A percentile compares a stretch with the other conserved stretches of the same genome.
These are phyloP conservation scores for Ascochyta fabae DNA, from an alignment of 2,329 filamentous ascomycete species.

Conservation along the genomic window DNA sequence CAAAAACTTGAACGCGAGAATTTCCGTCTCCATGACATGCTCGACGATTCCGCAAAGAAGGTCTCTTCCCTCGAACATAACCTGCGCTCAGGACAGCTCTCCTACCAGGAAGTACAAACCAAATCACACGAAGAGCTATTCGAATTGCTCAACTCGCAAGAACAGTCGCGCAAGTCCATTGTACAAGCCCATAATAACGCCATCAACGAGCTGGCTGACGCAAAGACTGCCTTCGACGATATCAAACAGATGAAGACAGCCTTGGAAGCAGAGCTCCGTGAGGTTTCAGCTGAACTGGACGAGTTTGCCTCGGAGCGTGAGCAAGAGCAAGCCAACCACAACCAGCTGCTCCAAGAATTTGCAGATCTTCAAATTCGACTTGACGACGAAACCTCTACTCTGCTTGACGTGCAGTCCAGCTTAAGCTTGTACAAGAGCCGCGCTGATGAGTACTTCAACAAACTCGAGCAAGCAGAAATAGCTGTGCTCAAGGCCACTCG, in stretches of 20 bases:
- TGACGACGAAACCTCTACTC: conserved; percentile 84
- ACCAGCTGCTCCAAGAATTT: conserved; percentile 88
- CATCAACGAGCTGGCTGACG: conserved; percentile 82
- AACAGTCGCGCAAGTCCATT: conserved; percentile 82
- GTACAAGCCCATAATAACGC: conserved; percentile 85
- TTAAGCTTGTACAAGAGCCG: conserved; percentile 88
- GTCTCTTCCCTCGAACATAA: conserved; percentile 87
- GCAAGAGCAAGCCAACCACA: conserved; percentile 85
- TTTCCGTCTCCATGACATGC: conserved; percentile 87
- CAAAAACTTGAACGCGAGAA: conserved; percentile 94
- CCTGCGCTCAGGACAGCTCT: conserved; percentile 84
- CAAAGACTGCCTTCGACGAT: conserved; percentile 86
- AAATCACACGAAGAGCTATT: conserved; percentile 94
- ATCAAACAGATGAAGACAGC: conserved; percentile 80
- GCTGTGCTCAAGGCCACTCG: conserved; percentile 89
- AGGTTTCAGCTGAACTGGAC: conserved; percentile 80
- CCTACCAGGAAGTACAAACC: conserved; percentile 87
- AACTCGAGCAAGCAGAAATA: conserved; percentile 96
- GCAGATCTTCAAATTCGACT: conserved; percentile 91
- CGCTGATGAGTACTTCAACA: conserved; percentile 95
- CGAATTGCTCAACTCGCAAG: conserved; percentile 90
- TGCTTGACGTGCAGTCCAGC: conserved; percentile 82
- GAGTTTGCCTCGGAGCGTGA: conserved; percentile 81
- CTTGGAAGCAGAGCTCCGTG: conserved; percentile 85
- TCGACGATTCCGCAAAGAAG: conserved; percentile 93